Evolutionary conservation across 306 rosid species (phyloP).

Genomic region (Begonia masoniana): DNA sequence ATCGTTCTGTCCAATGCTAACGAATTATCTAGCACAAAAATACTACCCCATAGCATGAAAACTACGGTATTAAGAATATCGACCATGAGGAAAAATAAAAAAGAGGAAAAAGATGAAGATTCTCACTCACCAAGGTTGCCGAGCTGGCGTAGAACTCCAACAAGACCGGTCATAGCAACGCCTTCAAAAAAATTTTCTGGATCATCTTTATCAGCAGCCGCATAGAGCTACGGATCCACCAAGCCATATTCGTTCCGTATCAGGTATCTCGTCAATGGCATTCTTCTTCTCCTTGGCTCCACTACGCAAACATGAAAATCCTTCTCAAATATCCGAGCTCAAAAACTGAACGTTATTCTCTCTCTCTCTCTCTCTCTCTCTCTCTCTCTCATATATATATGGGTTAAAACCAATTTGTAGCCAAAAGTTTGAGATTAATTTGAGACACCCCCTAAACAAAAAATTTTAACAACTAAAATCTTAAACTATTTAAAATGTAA

Average conservation of each 20-base stretch:
- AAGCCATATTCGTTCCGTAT: constrained; percentile 57
- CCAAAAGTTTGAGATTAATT: too few species aligned
- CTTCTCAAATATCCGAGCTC: constrained; percentile 15
- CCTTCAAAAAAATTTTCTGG: constrained; percentile 84
- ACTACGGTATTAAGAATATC: constrained; percentile 1
- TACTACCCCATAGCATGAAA: background rate
- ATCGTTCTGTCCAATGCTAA: too few species aligned
- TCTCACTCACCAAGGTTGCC: constrained; percentile 92
- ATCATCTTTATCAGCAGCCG: constrained; percentile 77
- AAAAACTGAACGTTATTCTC: too few species aligned
- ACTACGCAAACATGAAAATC: constrained; percentile 4
- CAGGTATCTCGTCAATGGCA: constrained; percentile 78
- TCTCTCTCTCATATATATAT: too few species aligned
- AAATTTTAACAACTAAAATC: too few species aligned
- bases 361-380: too few species aligned
- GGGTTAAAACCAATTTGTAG: too few species aligned
- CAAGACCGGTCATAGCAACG: constrained; percentile 79
- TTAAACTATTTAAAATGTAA: too few species aligned
- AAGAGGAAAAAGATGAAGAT: too few species aligned
- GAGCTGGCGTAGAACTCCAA: constrained; percentile 90
- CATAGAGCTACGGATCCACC: constrained; percentile 77
- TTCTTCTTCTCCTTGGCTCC: constrained; percentile 14
- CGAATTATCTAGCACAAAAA: too few species aligned
- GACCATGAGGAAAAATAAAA: background rate
- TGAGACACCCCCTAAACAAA: too few species aligned